phyloP scores from a whole-genome alignment of 208 protist genomes.

The Trichomonas vaginalis region DNA sequence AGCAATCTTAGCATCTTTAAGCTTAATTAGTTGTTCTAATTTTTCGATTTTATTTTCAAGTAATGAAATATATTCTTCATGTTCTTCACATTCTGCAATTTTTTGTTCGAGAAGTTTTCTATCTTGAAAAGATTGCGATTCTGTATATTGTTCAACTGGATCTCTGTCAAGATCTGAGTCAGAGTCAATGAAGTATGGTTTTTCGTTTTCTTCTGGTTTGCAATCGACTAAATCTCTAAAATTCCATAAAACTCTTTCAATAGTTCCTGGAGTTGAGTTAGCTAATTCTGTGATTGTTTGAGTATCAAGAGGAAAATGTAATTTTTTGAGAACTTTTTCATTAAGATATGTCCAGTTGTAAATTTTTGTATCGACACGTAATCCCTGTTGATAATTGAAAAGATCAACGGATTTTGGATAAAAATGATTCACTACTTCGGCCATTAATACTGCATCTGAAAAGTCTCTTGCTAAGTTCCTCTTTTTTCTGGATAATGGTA shows the following conservation, averaged over 20 bases:
- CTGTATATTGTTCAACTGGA: background rate
- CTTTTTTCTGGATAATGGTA: slow-evolving; percentile 80
- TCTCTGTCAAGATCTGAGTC: background rate
- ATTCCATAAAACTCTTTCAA: slow-evolving; percentile 70
- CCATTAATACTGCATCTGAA: slow-evolving; percentile 79
- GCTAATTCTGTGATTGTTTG: slow-evolving; percentile 67
- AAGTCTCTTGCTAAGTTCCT: slow-evolving; percentile 88
- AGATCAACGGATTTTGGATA: slow-evolving; percentile 84
- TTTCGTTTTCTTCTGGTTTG: background rate
- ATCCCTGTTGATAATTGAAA: slow-evolving; percentile 82
- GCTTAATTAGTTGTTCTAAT: slow-evolving; percentile 70
- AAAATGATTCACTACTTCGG: slow-evolving; percentile 80
- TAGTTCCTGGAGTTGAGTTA: slow-evolving; percentile 59
- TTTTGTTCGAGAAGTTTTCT: slow-evolving; percentile 57
- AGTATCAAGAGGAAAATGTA: slow-evolving; percentile 62
- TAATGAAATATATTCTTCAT: slow-evolving; percentile 58
- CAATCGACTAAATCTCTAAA: slow-evolving; percentile 31
- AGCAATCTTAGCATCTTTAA: slow-evolving; percentile 77
- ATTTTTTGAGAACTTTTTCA: slow-evolving; percentile 67
- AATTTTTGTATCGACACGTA: slow-evolving; percentile 62
- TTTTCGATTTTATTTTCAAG: slow-evolving; percentile 69
- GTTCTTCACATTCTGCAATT: slow-evolving; percentile 62
- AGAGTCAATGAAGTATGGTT: background rate
- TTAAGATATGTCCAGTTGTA: slow-evolving; percentile 89
- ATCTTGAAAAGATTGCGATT: background rate